Evolutionary conservation across 2,329 filamentous ascomycete genomes (phyloP), one percentile per base, ranked within the genome.

Genomic region (Stachybotrys elegans): DNA sequence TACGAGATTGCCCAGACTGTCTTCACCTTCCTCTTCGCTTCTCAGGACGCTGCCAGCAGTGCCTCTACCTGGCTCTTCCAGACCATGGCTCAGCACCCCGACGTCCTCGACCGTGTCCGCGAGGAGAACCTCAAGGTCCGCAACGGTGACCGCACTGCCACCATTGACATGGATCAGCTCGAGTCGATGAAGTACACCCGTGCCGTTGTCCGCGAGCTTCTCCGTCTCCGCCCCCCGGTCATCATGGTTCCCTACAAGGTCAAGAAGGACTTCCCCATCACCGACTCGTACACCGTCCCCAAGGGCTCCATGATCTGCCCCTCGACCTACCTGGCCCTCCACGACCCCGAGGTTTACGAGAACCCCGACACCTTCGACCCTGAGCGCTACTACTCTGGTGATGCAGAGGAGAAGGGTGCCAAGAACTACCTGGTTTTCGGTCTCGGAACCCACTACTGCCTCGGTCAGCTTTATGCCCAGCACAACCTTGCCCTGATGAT

Each of bases 391-490:
- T 92, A 92, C 65, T 80, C 78, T 2, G 93, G 92, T 47, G 86
- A 91, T 56, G 93, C 92, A 12, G 91, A 95, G 67, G 81, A 86
- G 65, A 86, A 83, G 70, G 81, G 82, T 29, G 72, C 84, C 61
- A 97, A 96, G 84, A 98, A 97, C 75, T 97, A 84, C 75, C 78
- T 98, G 42, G 91, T 97, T 16, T 97, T 98, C 57, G 93, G 93
- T 58, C 91, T 88, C 16, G 93, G 93, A 7, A 88, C 93, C 56
- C 93, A 97, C 70, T 95, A 97, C 74, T 98, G 93, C 66, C 76
- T 97, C 27, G 93, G 92, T 42, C 92, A 97, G 72, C 84, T 84
- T 36, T 98, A 96, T 60, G 93, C 90, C 8, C 84, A 88, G 65
- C 75, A 90, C 48, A 95, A 95, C 68, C 72, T 98, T 57, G 92